A percentile compares a stretch with the other conserved stretches of the same genome.
phyloP scores from a whole-genome alignment of 257 asterid species.

The Salvia splendens region DNA sequence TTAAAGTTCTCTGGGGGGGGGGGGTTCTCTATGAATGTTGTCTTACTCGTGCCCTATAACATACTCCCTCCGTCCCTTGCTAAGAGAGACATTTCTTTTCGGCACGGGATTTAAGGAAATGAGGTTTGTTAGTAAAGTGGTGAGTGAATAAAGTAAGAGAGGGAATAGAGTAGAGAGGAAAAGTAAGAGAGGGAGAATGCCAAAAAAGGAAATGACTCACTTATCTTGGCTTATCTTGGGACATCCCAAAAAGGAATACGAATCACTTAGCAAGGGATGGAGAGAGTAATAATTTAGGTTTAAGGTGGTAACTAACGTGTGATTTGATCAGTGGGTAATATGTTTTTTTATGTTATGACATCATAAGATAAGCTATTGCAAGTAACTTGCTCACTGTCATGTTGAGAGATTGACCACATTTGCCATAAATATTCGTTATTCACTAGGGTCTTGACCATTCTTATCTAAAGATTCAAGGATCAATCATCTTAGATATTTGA shows the following conservation, averaged over 20 bases:
- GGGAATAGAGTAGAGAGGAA: no score
- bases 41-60: not conserved
- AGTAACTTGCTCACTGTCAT: not conserved
- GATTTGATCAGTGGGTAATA: not conserved
- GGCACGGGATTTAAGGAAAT: no score
- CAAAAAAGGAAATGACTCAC: no score
- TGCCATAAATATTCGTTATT: not conserved
- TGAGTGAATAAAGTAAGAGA: no score
- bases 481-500: not conserved
- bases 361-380: not conserved
- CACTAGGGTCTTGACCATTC: not conserved
- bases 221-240: no score
- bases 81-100: no score
- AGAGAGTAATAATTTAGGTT: slow-evolving; percentile 5
- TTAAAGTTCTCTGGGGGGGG: not conserved
- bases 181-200: no score
- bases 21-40: not conserved
- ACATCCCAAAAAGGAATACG: no score
- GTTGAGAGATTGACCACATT: not conserved
- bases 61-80: not conserved
- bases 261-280: no score
- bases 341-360: not conserved
- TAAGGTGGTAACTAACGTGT: not conserved
- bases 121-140: no score
- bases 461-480: not conserved